These are phyloP conservation scores for Heteromeles arbutifolia DNA, from an alignment of 306 rosid species.

Conservation along the genomic window DNA sequence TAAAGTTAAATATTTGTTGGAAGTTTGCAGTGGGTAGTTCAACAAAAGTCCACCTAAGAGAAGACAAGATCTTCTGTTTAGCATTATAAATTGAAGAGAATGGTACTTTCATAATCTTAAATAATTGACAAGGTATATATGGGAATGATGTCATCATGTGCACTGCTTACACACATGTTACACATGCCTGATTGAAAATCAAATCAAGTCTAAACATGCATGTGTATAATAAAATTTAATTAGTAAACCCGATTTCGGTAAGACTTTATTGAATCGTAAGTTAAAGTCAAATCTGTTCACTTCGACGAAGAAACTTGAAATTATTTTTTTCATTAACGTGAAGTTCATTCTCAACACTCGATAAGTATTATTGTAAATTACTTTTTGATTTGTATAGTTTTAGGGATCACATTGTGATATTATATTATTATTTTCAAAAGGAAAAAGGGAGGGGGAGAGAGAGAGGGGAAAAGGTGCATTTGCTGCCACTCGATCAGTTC, in stretches of 20 bases:
- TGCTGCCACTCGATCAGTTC: constrained; percentile 34
- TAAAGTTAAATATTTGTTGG: not conserved
- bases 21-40: not conserved
- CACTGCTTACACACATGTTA: constrained; percentile 41
- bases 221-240: constrained; percentile 18
- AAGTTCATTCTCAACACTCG: too few relatives aligned
- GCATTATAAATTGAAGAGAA: not conserved
- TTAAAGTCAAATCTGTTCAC: not conserved
- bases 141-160: constrained; percentile 32
- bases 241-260: not conserved
- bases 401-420: too few relatives aligned
- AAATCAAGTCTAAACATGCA: constrained; percentile 28
- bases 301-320: too few relatives aligned
- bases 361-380: too few relatives aligned
- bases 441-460: too few relatives aligned
- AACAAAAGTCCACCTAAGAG: constrained; percentile 1
- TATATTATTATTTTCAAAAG: too few relatives aligned
- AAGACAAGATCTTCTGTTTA: constrained; percentile 2
- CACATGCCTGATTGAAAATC: constrained; percentile 43
- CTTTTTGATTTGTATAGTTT: too few relatives aligned
- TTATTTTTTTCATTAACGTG: too few relatives aligned
- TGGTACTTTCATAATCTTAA: not conserved
- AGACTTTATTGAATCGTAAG: not conserved
- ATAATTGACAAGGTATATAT: not conserved
- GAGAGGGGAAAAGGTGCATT: not conserved